Percentiles rank a stretch among this genome's conserved stretches.
These are phyloP conservation scores for Colletotrichum spinosum DNA, from an alignment of 2,329 filamentous ascomycete species.

Conservation along the genomic window DNA sequence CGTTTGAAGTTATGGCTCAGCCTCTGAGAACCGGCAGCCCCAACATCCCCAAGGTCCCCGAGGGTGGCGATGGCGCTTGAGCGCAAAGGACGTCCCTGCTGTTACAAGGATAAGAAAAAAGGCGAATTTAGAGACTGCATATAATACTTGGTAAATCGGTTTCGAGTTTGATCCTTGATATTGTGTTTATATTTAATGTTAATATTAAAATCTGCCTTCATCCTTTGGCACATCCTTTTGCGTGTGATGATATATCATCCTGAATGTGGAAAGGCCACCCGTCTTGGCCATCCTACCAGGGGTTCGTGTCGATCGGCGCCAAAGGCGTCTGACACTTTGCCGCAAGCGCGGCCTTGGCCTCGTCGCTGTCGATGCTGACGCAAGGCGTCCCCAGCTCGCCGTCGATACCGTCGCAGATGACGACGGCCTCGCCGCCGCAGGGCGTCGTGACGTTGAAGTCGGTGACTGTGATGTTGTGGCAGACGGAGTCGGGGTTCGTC, in stretches of 20 bases:
- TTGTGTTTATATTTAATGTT: too few relatives aligned
- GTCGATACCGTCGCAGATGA: constrained; percentile 63
- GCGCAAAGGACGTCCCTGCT: too few relatives aligned
- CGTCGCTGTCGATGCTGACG: constrained; percentile 38
- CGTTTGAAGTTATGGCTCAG: too few relatives aligned
- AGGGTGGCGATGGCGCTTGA: constrained; percentile 2
- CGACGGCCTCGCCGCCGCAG: constrained; percentile 52
- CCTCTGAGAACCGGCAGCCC: too few relatives aligned
- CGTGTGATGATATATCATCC: too few relatives aligned
- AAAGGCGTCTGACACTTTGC: constrained; percentile 33
- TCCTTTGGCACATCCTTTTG: too few relatives aligned
- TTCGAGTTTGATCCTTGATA: too few relatives aligned
- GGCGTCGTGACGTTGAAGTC: constrained; percentile 67
- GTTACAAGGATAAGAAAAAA: too few relatives aligned
- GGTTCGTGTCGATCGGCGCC: constrained; percentile 20
- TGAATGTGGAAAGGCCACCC: too few relatives aligned
- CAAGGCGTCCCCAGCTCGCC: constrained; percentile 50
- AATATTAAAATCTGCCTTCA: too few relatives aligned
- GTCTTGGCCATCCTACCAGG: constrained; percentile 4
- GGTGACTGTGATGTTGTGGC: constrained; percentile 65
- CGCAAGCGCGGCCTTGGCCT: constrained; percentile 24
- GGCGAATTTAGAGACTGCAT: too few relatives aligned
- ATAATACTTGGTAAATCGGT: too few relatives aligned
- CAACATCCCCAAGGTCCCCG: background rate
- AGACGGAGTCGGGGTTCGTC: constrained; percentile 63